These are phyloP conservation scores for Boletellus emodensis DNA, from an alignment of 768 basidiomycete genomes.

Conservation along the genomic window DNA sequence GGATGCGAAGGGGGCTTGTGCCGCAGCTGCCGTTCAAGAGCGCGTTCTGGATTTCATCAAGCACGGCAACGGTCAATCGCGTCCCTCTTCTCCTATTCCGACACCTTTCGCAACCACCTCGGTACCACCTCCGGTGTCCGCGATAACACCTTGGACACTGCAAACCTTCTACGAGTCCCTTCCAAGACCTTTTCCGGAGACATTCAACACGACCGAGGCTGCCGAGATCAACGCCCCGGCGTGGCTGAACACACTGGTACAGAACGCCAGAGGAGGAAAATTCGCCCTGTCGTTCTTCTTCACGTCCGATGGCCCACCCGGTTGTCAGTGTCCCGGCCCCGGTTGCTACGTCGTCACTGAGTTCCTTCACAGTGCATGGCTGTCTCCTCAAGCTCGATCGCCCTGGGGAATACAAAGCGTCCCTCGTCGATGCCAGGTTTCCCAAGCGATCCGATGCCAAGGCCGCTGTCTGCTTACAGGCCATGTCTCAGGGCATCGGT, in stretches of 20 bases:
- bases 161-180: constrained; percentile 63
- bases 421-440: constrained; percentile 61
- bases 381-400: constrained; percentile 58
- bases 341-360: constrained; percentile 3
- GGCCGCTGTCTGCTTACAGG: constrained; percentile 60
- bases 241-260: constrained; percentile 50
- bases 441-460: constrained; percentile 63
- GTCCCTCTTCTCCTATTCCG: constrained; percentile 28
- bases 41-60: constrained; percentile 58
- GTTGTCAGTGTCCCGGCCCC: constrained; percentile 38
- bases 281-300: constrained; percentile 43
- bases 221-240: constrained; percentile 51
- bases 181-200: constrained; percentile 59
- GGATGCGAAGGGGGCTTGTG: constrained; percentile 53
- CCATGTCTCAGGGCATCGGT: constrained; percentile 60
- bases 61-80: constrained; percentile 48
- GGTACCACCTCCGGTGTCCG: not conserved
- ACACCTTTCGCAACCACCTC: constrained; percentile 3
- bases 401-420: constrained; percentile 50
- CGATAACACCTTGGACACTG: constrained; percentile 36
- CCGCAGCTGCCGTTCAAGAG: constrained; percentile 47
- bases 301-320: constrained; percentile 38
- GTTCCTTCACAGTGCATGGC: constrained; percentile 46
- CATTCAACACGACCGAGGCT: constrained; percentile 42
- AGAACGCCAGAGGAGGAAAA: constrained; percentile 49